Percentiles rank a stretch among this genome's conserved stretches.
Conservation (phyloP, 495 filamentous ascomycete genomes). For the Lichenothelia convexa region DNA sequence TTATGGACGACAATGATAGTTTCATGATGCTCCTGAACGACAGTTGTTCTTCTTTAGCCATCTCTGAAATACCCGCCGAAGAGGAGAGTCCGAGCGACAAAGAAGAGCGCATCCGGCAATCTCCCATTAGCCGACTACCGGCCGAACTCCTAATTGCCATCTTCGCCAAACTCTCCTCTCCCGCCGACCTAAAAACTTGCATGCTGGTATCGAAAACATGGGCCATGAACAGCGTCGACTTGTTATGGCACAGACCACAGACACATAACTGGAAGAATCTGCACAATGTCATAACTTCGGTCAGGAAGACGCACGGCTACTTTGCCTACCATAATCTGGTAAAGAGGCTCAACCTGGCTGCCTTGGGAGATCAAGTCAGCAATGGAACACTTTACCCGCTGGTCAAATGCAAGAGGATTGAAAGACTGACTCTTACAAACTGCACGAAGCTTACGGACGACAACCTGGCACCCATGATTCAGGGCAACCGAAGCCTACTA, state of each 20-base stretch:
- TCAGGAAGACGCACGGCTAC: conserved; percentile 47
- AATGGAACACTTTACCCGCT: conserved; percentile 80
- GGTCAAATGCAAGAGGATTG: conserved; percentile 69
- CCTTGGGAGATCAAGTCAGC: conserved; percentile 55
- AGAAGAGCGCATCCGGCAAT: conserved; percentile 37
- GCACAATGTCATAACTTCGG: conserved; percentile 54
- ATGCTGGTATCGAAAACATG: conserved; percentile 88
- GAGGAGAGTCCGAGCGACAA: conserved; percentile 60
- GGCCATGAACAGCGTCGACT: conserved; percentile 80
- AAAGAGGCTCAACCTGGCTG: conserved; percentile 74
- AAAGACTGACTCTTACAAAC: conserved; percentile 84
- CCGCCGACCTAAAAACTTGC: conserved; percentile 61
- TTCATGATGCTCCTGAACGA: conserved; percentile 71
- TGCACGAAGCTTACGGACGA: conserved; percentile 71
- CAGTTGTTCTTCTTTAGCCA: conserved; percentile 66
- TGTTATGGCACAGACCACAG: conserved; percentile 85
- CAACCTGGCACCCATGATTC: conserved; percentile 61
- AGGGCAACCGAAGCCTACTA: conserved; percentile 62
- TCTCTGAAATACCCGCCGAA: conserved; percentile 11
- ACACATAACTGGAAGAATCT: conserved; percentile 74
- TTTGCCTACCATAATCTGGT: conserved; percentile 79
- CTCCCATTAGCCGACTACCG: conserved; percentile 69
- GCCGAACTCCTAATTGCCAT: conserved; percentile 88
- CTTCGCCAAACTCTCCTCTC: conserved; percentile 59
- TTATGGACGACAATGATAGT: conserved; percentile 68